Evolutionary conservation across 192 early-diverging fungal genomes (phyloP).

Genomic region (Chytriomyces sp.): DNA sequence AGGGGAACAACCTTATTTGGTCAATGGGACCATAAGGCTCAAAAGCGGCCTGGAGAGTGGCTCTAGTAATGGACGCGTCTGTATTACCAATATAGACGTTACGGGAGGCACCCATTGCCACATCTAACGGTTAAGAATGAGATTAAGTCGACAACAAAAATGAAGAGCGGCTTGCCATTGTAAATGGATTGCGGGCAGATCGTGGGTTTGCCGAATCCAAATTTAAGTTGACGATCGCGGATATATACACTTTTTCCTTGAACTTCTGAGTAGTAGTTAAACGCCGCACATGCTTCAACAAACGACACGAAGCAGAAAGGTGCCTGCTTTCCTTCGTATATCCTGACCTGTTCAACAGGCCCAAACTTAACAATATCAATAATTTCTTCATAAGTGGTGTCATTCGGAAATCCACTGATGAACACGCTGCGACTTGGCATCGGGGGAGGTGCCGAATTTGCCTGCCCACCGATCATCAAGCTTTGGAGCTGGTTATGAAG

Average conservation of each 20-base stretch:
- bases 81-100: conserved; percentile 80
- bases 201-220: conserved; percentile 76
- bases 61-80: conserved; percentile 62
- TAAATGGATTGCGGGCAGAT: conserved; percentile 54
- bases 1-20: conserved; percentile 65
- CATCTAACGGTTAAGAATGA: conserved; percentile 48
- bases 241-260: conserved; percentile 53
- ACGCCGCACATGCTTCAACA: conserved; percentile 66
- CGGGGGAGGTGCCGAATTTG: no score
- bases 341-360: conserved; percentile 68
- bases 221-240: conserved; percentile 62
- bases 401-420: conserved; percentile 73
- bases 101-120: conserved; percentile 71
- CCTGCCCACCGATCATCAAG: no score
- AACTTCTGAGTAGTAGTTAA: conserved; percentile 60
- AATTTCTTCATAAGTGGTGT: conserved; percentile 62
- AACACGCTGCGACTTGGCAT: conserved; percentile 76
- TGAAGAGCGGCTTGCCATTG: conserved; percentile 18
- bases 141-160: not conserved
- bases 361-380: conserved; percentile 73
- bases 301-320: conserved; percentile 86
- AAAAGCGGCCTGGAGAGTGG: conserved; percentile 58
- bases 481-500: no score
- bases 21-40: conserved; percentile 74
- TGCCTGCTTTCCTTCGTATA: conserved; percentile 74